These are phyloP conservation scores for Cutaneotrichosporon mucoides DNA, from an alignment of 1,284 basidiomycete species.

Conservation along the genomic window DNA sequence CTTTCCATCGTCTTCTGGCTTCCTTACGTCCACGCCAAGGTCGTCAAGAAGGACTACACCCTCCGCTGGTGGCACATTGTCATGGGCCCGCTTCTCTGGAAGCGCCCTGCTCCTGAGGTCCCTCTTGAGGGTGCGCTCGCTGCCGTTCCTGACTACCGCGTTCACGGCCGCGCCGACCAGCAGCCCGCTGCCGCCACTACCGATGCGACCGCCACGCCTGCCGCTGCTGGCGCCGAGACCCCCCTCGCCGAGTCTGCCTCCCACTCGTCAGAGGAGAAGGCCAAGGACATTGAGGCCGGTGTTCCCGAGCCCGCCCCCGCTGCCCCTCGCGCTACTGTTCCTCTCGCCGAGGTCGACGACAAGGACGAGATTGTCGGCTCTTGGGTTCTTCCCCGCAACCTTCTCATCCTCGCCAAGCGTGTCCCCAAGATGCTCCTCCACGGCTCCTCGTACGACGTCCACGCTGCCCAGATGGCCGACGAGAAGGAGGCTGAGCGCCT, in stretches of 20 bases:
- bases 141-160: constrained; percentile 12
- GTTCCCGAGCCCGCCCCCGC: background rate
- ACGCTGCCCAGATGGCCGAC: constrained; percentile 27
- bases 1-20: constrained; percentile 52
- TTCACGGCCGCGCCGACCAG: constrained; percentile 8
- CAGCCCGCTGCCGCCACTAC: background rate
- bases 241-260: too few relatives aligned
- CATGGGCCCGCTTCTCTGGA: constrained; percentile 52
- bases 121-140: background rate
- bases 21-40: constrained; percentile 52
- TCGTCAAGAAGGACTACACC: constrained; percentile 53
- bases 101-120: constrained; percentile 41
- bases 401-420: constrained; percentile 39
- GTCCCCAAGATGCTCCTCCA: constrained; percentile 29
- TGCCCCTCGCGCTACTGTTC: constrained; percentile 6
- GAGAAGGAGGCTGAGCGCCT: constrained; percentile 14
- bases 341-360: constrained; percentile 11
- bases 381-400: constrained; percentile 47
- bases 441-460: constrained; percentile 44
- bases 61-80: constrained; percentile 51
- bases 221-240: too few relatives aligned
- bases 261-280: background rate
- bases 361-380: constrained; percentile 26
- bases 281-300: background rate
- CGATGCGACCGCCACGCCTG: too few relatives aligned